Percentiles rank a stretch among this genome's conserved stretches.
phyloP scores from a whole-genome alignment of 2,329 filamentous ascomycete species.

The Xylariaceae sp. region DNA sequence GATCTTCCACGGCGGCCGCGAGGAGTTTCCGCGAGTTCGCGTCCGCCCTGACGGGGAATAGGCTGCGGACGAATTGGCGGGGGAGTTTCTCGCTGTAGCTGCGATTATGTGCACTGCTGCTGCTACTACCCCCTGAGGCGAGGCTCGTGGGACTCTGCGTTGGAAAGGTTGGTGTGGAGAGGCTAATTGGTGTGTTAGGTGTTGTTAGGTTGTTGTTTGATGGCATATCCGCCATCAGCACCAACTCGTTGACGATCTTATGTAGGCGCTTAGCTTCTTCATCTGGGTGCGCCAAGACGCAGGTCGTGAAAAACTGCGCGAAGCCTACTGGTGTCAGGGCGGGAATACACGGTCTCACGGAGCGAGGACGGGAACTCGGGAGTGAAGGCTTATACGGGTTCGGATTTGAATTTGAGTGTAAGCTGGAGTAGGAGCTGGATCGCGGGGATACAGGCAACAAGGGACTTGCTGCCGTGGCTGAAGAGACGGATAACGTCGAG shows the following conservation, averaged over 20 bases:
- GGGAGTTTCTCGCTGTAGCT: constrained; percentile 78
- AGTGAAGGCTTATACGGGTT: not conserved
- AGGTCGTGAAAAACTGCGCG: constrained; percentile 72
- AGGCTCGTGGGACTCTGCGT: not conserved
- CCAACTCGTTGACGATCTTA: constrained; percentile 71
- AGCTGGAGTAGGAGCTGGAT: constrained; percentile 21
- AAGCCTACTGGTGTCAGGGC: constrained; percentile 73
- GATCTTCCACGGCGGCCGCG: constrained; percentile 62
- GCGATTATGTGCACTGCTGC: no score
- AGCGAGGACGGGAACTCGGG: constrained; percentile 18
- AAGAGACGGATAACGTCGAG: constrained; percentile 37
- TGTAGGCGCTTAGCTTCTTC: constrained; percentile 74
- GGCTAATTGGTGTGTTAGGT: not conserved
- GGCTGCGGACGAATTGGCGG: constrained; percentile 75
- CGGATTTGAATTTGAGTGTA: not conserved
- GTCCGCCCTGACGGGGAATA: constrained; percentile 70
- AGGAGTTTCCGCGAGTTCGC: constrained; percentile 64
- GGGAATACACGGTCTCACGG: constrained; percentile 61
- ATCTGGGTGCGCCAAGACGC: constrained; percentile 79
- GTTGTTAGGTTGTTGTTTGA: not conserved
- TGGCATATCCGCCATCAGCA: constrained; percentile 59
- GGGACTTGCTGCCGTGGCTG: constrained; percentile 2
- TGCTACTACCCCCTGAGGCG: constrained; percentile 45
- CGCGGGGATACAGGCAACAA: constrained; percentile 20
- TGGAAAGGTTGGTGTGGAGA: constrained; percentile 39